A percentile compares a stretch with the other conserved stretches of the same genome.
Conservation (phyloP, 768 basidiomycete genomes). For the Leccinellum rugosiceps region DNA sequence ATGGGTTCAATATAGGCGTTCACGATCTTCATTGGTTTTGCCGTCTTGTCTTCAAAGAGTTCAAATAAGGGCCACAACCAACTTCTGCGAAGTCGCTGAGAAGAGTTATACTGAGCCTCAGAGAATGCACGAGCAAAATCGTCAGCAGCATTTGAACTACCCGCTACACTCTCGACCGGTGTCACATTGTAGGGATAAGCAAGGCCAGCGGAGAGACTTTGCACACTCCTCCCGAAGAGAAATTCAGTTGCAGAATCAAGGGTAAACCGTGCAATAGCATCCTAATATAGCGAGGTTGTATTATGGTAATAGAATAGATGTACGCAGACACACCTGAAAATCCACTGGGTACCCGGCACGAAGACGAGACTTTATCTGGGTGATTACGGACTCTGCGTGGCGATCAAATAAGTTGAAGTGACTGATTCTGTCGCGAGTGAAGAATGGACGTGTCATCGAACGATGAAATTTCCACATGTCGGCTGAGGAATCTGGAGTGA, state of each 20-base stretch:
- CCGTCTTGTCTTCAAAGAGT: slow-evolving; percentile 44
- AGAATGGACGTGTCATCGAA: slow-evolving; percentile 63
- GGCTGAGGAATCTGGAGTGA: slow-evolving; percentile 25
- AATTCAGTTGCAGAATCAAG: slow-evolving; percentile 67
- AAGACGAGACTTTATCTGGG: slow-evolving; percentile 46
- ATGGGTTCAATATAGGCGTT: slow-evolving; percentile 51
- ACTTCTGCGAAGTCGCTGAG: slow-evolving; percentile 41
- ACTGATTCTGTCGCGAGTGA: slow-evolving; percentile 55
- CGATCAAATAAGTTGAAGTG: slow-evolving; percentile 62
- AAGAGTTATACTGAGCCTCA: slow-evolving; percentile 43
- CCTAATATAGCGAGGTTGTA: slow-evolving; percentile 30
- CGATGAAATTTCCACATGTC: slow-evolving; percentile 63
- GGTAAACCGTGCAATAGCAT: slow-evolving; percentile 59
- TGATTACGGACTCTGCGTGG: slow-evolving; percentile 44
- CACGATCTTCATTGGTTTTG: slow-evolving; percentile 49
- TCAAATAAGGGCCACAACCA: slow-evolving; percentile 56
- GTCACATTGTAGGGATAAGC: slow-evolving; percentile 48
- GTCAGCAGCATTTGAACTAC: slow-evolving; percentile 34
- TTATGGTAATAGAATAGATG: neutral
- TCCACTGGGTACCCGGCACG: slow-evolving; percentile 52
- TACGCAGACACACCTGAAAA: slow-evolving; percentile 42
- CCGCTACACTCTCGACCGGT: slow-evolving; percentile 15
- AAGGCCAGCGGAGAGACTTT: slow-evolving; percentile 48
- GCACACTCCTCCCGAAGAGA: slow-evolving; percentile 57
- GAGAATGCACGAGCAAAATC: slow-evolving; percentile 49